Evolutionary conservation across 805 yeast genomes (phyloP).

Genomic region (Nakazawaea sp.): DNA sequence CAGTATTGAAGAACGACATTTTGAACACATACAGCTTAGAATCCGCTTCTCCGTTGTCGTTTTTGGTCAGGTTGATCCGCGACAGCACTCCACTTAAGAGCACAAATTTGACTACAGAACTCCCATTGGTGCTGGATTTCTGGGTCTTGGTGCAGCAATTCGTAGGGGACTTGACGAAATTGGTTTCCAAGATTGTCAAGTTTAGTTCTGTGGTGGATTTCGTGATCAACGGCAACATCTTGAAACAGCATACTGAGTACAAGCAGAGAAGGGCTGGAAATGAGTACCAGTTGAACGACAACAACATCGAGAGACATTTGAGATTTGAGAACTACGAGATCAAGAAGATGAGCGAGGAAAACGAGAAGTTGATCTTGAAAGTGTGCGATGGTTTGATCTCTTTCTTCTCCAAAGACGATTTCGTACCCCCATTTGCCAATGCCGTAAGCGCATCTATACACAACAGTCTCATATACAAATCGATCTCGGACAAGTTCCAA

Average conservation of each 20-base stretch:
- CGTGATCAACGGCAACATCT: constrained; percentile 43
- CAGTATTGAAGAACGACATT: constrained; percentile 29
- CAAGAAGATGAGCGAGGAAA: constrained; percentile 26
- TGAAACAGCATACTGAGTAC: constrained; percentile 17
- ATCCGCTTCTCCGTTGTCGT: constrained; percentile 4
- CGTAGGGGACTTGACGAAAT: constrained; percentile 29
- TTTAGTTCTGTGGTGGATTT: constrained; percentile 52
- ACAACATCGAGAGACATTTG: constrained; percentile 29
- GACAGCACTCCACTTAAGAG: not conserved
- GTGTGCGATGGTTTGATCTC: constrained; percentile 21
- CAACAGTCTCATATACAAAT: constrained; percentile 37
- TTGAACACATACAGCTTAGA: constrained; percentile 12
- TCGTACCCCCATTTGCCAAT: constrained; percentile 60
- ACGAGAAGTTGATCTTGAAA: constrained; percentile 19
- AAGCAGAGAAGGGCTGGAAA: constrained; percentile 20
- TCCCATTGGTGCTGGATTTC: constrained; percentile 49
- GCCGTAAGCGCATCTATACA: constrained; percentile 43
- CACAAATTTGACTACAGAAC: constrained; percentile 26
- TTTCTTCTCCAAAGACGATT: constrained; percentile 24
- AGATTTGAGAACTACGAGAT: constrained; percentile 36
- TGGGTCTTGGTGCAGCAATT: constrained; percentile 46
- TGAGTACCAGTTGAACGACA: constrained; percentile 16
- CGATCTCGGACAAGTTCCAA: constrained; percentile 19
- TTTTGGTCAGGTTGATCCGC: constrained; percentile 6
- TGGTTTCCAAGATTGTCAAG: constrained; percentile 32